Percentiles rank a stretch among this genome's conserved stretches.
Evolutionary conservation across 495 filamentous ascomycete genomes (phyloP).

Genomic region (Aspergillus sclerotioniger): DNA sequence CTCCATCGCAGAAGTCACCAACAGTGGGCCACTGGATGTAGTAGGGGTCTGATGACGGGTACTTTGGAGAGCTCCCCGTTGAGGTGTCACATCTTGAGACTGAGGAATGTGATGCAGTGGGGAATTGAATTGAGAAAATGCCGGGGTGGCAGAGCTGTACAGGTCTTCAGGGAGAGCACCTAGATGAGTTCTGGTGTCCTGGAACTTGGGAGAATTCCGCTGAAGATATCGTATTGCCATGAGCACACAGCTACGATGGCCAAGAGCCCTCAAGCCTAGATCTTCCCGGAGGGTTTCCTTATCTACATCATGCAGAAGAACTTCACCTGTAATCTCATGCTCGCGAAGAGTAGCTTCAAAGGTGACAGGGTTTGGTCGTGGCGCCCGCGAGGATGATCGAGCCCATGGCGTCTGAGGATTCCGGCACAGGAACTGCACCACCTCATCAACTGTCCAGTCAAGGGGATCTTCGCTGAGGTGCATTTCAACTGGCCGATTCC

Average conservation of each 20-base stretch:
- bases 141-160: not conserved
- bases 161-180: not conserved
- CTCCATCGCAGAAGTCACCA: not conserved
- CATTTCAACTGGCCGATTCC: slow-evolving; percentile 12
- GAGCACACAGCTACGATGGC: slow-evolving; percentile 43
- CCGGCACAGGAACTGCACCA: slow-evolving; percentile 64
- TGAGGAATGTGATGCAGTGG: not conserved
- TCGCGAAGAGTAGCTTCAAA: slow-evolving; percentile 57
- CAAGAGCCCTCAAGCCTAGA: slow-evolving; percentile 47
- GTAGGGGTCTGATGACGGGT: not conserved
- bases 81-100: not conserved
- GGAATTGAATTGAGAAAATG: not conserved
- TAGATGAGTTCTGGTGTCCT: slow-evolving; percentile 3
- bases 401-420: slow-evolving; percentile 43
- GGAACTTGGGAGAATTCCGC: slow-evolving; percentile 40
- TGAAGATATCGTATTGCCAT: slow-evolving; percentile 48
- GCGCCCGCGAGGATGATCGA: slow-evolving; percentile 19
- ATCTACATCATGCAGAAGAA: slow-evolving; percentile 54
- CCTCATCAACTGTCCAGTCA: slow-evolving; percentile 64
- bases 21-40: not conserved
- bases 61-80: not conserved
- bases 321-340: slow-evolving; percentile 59
- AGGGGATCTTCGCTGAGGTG: slow-evolving; percentile 53
- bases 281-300: slow-evolving; percentile 46
- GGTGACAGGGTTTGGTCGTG: slow-evolving; percentile 47